These are phyloP conservation scores for Nakazawaea anatomiae DNA, from an alignment of 805 yeast species.

Conservation along the genomic window DNA sequence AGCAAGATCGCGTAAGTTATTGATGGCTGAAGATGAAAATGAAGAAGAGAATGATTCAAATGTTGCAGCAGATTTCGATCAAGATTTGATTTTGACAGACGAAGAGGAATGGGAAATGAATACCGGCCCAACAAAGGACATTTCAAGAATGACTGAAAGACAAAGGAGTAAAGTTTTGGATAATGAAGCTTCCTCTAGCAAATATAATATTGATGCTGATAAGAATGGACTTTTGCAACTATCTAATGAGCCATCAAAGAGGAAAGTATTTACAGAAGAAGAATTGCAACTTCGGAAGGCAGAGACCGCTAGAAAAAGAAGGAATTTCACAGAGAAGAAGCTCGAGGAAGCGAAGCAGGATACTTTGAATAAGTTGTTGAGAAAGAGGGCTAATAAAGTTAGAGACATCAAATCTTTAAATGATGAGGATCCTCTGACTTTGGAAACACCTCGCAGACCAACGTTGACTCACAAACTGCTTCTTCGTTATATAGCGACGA, in stretches of 20 bases:
- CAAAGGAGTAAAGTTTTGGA: conserved; percentile 43
- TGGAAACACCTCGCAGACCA: conserved; percentile 31
- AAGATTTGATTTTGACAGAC: conserved; percentile 5
- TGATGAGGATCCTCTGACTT: conserved; percentile 11
- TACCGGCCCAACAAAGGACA: conserved; percentile 34
- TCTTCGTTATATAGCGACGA: conserved; percentile 28
- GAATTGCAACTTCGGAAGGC: conserved; percentile 76
- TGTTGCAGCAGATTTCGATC: background rate
- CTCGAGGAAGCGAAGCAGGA: conserved; percentile 91
- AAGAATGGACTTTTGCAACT: conserved; percentile 25
- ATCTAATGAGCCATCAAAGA: conserved; percentile 36
- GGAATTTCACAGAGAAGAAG: conserved; percentile 74
- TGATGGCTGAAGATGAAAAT: background rate
- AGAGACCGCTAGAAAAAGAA: conserved; percentile 84
- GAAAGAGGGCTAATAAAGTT: conserved; percentile 75
- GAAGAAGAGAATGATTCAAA: conserved; percentile 1
- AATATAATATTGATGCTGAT: conserved; percentile 1
- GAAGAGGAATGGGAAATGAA: conserved; percentile 16
- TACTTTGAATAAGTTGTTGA: conserved; percentile 78
- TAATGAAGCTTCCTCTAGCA: conserved; percentile 6
- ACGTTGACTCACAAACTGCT: conserved; percentile 39
- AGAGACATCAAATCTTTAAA: conserved; percentile 31
- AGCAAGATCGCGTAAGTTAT: background rate
- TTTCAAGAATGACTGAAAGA: conserved; percentile 48
- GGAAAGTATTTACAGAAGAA: conserved; percentile 69